phyloP scores from a whole-genome alignment of 345 rosid genomes.

The Linum tenue region DNA sequence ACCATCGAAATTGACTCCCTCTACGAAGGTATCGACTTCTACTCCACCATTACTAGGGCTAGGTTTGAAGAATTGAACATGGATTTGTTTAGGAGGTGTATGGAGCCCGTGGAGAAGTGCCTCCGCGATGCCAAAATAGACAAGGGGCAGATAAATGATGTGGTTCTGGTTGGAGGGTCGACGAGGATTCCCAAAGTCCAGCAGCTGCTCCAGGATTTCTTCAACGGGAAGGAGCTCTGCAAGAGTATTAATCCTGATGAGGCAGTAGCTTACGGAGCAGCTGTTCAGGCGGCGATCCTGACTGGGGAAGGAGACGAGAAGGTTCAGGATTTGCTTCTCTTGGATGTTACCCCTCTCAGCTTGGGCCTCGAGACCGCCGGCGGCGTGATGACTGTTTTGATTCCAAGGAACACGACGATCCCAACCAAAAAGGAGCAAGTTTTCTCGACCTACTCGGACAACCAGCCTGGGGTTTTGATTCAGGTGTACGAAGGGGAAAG shows the following conservation, averaged over 20 bases:
- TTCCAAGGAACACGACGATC: no score
- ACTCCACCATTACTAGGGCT: no score
- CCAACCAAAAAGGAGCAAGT: no score
- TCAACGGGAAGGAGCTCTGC: neutral
- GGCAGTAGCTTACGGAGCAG: neutral
- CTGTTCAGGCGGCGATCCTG: constrained; percentile 1
- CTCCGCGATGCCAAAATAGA: constrained; percentile 4
- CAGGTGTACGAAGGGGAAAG: constrained; percentile 11
- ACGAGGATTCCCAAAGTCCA: constrained; percentile 9
- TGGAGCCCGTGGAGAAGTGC: constrained; percentile 7
- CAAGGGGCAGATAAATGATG: neutral
- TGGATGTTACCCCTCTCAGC: neutral
- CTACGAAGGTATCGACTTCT: no score
- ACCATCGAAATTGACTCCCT: no score
- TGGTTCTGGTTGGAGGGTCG: constrained; percentile 9
- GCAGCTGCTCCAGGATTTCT: neutral
- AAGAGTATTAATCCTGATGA: neutral
- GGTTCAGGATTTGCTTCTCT: no score
- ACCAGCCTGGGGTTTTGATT: constrained; percentile 9
- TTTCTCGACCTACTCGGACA: neutral
- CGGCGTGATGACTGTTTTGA: neutral
- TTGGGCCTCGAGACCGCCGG: constrained; percentile 10
- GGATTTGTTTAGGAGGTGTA: constrained; percentile 15
- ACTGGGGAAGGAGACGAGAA: constrained; percentile 1
- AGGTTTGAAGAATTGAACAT: no score